Base-by-base conservation (phyloP, 345 rosid genomes). In the Sisymbrium altissimum region DNA sequence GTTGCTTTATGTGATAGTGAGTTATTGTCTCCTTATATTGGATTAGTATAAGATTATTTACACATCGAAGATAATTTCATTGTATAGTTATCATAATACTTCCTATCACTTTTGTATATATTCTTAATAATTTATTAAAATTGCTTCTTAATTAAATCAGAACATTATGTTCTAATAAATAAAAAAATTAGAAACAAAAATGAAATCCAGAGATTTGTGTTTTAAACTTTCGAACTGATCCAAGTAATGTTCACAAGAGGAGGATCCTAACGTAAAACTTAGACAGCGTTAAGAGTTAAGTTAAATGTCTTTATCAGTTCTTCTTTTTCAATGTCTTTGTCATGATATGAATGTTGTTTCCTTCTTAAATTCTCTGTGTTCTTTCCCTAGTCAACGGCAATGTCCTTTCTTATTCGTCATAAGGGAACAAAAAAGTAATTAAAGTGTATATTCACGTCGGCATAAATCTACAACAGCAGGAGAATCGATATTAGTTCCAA, bases 301-400 rank as follows among this genome's bases (percentile, higher is more conserved):
- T 63, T 21, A 9, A 6, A 36, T 64, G 30, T 45, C 15, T 17
- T 57, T 57, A 17, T 14, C 17, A 13, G 4, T n/a, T 33, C 33
- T 41, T 41, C 4, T 12, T 13, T n/a, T 55, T 40, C 14, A 8
- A 23, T 57, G 27, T 35, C n/a, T 30, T 64, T 64, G 18, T 30
- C 61, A 32, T 55, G 32, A 21, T 23, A 1, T 4, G 27, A 18
- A 9, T 50, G 56, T 50, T 32, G 14, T 64, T 41, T 27, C 14
- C 9, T 49, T 49, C 13, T 9, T 18, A 19, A 30, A 25, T 15
- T 15, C 8, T 23, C 8, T 33, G 30, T 29, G 43, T 43, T 41
- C 38, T 63, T 53, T 53, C 27, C n/a, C 61, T 53, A 62, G 64
- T 64, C 70, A 64, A 72, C 70, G 63, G 35, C 70, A 72, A 54